These are phyloP conservation scores for Fusarium coicis DNA, from an alignment of 2,329 filamentous ascomycete species.

Conservation along the genomic window DNA sequence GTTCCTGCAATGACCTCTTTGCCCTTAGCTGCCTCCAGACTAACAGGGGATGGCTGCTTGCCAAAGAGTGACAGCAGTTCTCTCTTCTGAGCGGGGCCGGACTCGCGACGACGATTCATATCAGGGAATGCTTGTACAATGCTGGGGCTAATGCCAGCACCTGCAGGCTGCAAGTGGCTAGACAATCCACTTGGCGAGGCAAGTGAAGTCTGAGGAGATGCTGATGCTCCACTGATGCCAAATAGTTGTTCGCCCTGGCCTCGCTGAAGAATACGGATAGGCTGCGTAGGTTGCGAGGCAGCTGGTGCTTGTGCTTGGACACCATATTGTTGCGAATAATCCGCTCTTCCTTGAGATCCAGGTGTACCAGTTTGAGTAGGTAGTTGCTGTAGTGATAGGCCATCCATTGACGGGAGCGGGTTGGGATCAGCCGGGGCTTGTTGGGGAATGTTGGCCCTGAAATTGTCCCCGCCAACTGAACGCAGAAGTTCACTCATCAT, in stretches of 20 bases:
- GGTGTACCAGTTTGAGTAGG: slow-evolving; percentile 23
- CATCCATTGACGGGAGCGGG: slow-evolving; percentile 34
- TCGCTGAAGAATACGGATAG: slow-evolving; percentile 51
- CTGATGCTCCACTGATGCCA: slow-evolving; percentile 13
- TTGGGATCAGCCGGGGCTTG: slow-evolving; percentile 27
- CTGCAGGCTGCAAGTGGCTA: slow-evolving; percentile 30
- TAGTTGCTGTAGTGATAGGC: slow-evolving; percentile 33
- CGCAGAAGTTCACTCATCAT: slow-evolving; percentile 38
- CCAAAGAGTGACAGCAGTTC: slow-evolving; percentile 71
- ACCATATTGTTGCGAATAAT: slow-evolving; percentile 31
- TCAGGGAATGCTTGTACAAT: slow-evolving; percentile 30
- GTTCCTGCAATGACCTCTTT: slow-evolving; percentile 39
- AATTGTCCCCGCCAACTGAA: slow-evolving; percentile 22
- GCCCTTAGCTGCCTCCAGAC: slow-evolving; percentile 40
- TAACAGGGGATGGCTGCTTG: slow-evolving; percentile 50
- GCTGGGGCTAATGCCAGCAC: slow-evolving; percentile 33
- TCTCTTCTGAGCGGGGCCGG: slow-evolving; percentile 48
- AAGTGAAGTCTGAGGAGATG: slow-evolving; percentile 41
- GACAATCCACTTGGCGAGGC: slow-evolving; percentile 34
- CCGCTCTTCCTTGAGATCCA: slow-evolving; percentile 24
- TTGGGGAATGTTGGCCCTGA: slow-evolving; percentile 20
- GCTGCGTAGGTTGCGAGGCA: slow-evolving; percentile 33
- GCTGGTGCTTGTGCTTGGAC: slow-evolving; percentile 9
- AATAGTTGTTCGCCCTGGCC: slow-evolving; percentile 46
- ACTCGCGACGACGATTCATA: slow-evolving; percentile 39